These are phyloP conservation scores for Calonectria henricotiae DNA, from an alignment of 2,329 filamentous ascomycete species.

Conservation along the genomic window DNA sequence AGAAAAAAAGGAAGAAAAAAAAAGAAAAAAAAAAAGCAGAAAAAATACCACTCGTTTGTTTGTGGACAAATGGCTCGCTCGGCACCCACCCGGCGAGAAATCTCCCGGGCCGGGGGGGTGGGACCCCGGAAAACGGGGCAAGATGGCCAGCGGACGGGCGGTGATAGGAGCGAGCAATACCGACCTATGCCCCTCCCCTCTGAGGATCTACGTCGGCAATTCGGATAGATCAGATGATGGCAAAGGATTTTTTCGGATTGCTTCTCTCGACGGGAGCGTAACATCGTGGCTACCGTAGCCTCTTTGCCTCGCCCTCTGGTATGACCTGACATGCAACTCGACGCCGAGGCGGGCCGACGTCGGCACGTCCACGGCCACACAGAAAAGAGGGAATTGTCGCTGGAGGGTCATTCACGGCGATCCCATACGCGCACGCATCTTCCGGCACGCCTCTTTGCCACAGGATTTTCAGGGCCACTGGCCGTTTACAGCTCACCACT, in stretches of 20 bases:
- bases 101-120: slow-evolving; percentile 19
- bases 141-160: slow-evolving; percentile 15
- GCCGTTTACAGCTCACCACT: slow-evolving; percentile 19
- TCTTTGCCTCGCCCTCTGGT: neutral
- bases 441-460: slow-evolving; percentile 15
- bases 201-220: slow-evolving; percentile 29
- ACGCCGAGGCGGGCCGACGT: slow-evolving; percentile 29
- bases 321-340: slow-evolving; percentile 20
- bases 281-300: slow-evolving; percentile 24
- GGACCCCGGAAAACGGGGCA: slow-evolving; percentile 25
- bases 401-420: neutral
- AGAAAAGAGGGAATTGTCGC: slow-evolving; percentile 7
- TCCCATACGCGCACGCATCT: slow-evolving; percentile 6
- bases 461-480: slow-evolving; percentile 34
- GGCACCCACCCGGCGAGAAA: slow-evolving; percentile 29
- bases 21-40: too few species aligned
- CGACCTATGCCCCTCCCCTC: neutral
- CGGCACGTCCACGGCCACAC: slow-evolving; percentile 21
- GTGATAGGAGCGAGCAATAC: slow-evolving; percentile 25
- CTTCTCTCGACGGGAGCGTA: slow-evolving; percentile 10
- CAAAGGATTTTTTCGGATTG: neutral
- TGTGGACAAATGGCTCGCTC: slow-evolving; percentile 32
- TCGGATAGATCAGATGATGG: slow-evolving; percentile 32
- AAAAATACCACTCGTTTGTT: too few species aligned
- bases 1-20: too few species aligned